Percentiles rank a stretch among this genome's conserved stretches.
Evolutionary conservation across 352 stramenopile genomes (phyloP).

Genomic region (Pythium graminicola): DNA sequence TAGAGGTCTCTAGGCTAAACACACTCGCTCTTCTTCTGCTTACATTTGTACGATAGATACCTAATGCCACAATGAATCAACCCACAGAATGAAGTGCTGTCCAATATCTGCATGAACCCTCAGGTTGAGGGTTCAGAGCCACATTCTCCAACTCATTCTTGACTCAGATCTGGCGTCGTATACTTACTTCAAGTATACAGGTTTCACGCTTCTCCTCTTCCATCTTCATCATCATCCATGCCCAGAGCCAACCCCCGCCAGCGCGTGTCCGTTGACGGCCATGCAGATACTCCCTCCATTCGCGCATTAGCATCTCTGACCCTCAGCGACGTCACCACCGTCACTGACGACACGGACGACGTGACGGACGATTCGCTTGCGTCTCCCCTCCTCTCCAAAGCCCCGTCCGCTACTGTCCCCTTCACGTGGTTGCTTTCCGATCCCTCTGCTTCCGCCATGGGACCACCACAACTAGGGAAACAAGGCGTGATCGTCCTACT

Average conservation of each 20-base stretch:
- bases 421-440: slow-evolving; percentile 21
- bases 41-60: too few relatives aligned
- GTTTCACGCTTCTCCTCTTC: too few relatives aligned
- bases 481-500: slow-evolving; percentile 72
- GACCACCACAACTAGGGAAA: slow-evolving; percentile 15
- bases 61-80: too few relatives aligned
- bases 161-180: too few relatives aligned
- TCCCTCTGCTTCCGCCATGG: background rate
- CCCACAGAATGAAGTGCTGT: too few relatives aligned
- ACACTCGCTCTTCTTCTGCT: background rate
- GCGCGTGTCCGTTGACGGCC: background rate
- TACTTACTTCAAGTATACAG: too few relatives aligned
- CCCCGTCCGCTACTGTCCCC: background rate
- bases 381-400: slow-evolving; percentile 14
- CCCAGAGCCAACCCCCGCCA: background rate
- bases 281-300: background rate
- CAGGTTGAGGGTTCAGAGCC: too few relatives aligned
- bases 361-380: slow-evolving; percentile 10
- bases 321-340: background rate
- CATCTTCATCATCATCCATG: background rate
- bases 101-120: too few relatives aligned
- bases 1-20: background rate
- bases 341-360: background rate
- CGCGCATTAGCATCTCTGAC: background rate
- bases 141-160: too few relatives aligned